A percentile compares a stretch with the other conserved stretches of the same genome.
These are phyloP conservation scores for Cryptococcus depauperatus DNA, from an alignment of 1,284 basidiomycete species.

Conservation along the genomic window DNA sequence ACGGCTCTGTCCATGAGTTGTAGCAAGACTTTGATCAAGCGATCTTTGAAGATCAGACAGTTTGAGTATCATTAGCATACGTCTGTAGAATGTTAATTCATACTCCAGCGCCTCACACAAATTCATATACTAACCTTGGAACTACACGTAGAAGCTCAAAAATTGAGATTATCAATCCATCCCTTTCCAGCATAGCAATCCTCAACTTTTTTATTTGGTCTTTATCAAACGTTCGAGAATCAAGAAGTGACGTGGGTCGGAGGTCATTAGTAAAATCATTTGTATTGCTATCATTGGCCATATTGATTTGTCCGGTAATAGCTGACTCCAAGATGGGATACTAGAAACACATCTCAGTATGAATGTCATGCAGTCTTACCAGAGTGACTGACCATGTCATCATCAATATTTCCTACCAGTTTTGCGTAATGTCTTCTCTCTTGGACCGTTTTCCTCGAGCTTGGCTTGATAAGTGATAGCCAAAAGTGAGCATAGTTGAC, in stretches of 20 bases:
- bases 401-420: conserved; percentile 79
- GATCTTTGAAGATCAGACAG: conserved; percentile 62
- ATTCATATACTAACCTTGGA: conserved; percentile 53
- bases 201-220: conserved; percentile 55
- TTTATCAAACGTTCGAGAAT: conserved; percentile 60
- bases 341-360: no score
- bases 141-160: conserved; percentile 75
- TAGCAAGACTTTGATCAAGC: conserved; percentile 50
- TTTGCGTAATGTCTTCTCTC: conserved; percentile 76
- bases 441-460: conserved; percentile 55
- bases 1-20: conserved; percentile 58
- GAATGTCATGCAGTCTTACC: not conserved
- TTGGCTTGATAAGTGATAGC: conserved; percentile 71
- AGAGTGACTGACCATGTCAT: conserved; percentile 59
- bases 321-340: conserved; percentile 68
- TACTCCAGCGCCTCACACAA: not conserved
- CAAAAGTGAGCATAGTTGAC: conserved; percentile 58
- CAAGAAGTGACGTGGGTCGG: conserved; percentile 65
- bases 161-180: conserved; percentile 72
- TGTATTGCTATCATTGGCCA: conserved; percentile 27
- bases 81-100: conserved; percentile 15
- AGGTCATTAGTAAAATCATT: conserved; percentile 42
- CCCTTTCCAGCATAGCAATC: conserved; percentile 62
- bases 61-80: conserved; percentile 43
- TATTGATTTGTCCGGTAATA: conserved; percentile 56